phyloP scores from a whole-genome alignment of 2,329 filamentous ascomycete species.

The Fusarium beomiforme region DNA sequence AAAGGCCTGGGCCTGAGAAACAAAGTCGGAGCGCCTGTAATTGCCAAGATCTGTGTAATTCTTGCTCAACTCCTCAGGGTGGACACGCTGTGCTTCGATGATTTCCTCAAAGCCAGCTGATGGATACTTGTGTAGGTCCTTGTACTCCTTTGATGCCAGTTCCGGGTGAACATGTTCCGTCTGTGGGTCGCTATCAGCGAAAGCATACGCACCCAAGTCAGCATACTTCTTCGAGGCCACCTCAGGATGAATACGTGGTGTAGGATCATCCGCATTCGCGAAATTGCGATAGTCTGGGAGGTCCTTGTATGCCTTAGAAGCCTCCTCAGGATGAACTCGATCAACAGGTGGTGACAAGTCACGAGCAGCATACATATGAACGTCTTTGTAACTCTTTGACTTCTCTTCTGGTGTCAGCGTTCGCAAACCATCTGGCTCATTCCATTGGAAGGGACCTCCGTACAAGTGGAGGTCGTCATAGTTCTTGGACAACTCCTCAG shows the following conservation, averaged over 20 bases:
- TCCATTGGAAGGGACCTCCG: slow-evolving; percentile 46
- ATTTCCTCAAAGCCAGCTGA: slow-evolving; percentile 45
- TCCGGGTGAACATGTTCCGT: slow-evolving; percentile 43
- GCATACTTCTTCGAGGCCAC: slow-evolving; percentile 51
- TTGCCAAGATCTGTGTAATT: slow-evolving; percentile 54
- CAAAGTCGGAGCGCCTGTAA: slow-evolving; percentile 50
- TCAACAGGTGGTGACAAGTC: slow-evolving; percentile 26
- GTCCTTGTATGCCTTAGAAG: slow-evolving; percentile 47
- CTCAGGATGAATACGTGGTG: slow-evolving; percentile 44
- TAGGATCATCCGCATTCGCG: slow-evolving; percentile 41
- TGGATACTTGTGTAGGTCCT: slow-evolving; percentile 48
- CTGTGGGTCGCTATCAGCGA: slow-evolving; percentile 39
- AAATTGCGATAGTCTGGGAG: slow-evolving; percentile 39
- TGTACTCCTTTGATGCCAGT: slow-evolving; percentile 47
- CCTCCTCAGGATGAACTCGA: slow-evolving; percentile 43
- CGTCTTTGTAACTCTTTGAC: slow-evolving; percentile 54
- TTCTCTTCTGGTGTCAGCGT: slow-evolving; percentile 48
- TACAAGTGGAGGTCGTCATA: slow-evolving; percentile 54
- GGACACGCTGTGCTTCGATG: slow-evolving; percentile 39
- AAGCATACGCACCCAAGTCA: slow-evolving; percentile 50
- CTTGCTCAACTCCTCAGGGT: slow-evolving; percentile 53
- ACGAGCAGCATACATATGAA: slow-evolving; percentile 47
- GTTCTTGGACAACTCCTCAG: slow-evolving; percentile 49
- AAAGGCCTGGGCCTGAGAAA: slow-evolving; percentile 40
- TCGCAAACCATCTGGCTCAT: slow-evolving; percentile 50